Evolutionary conservation across 768 basidiomycete genomes (phyloP).

Genomic region (Favolaschia claudopus): DNA sequence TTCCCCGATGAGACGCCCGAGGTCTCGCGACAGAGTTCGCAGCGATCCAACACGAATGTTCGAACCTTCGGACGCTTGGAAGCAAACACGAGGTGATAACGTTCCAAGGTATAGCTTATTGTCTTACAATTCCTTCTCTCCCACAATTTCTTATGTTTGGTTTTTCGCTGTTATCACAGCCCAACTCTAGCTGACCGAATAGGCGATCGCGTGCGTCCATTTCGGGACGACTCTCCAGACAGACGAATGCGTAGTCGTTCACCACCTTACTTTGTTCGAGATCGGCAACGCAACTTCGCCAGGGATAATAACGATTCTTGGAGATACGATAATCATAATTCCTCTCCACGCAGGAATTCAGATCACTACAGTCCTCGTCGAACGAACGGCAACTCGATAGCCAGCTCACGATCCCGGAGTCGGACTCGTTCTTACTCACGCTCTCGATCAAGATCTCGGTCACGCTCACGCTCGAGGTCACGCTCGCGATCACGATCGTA

Average conservation of each 20-base stretch:
- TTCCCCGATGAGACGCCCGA: slow-evolving; percentile 30
- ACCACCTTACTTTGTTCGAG: slow-evolving; percentile 37
- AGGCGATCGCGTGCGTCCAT: slow-evolving; percentile 42
- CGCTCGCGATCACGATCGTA: background rate
- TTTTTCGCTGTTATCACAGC: slow-evolving; percentile 28
- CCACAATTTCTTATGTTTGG: slow-evolving; percentile 23
- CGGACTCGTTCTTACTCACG: slow-evolving; percentile 7
- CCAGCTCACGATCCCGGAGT: too few relatives aligned
- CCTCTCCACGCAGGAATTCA: slow-evolving; percentile 24
- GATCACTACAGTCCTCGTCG: slow-evolving; percentile 5
- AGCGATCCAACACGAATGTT: slow-evolving; percentile 61
- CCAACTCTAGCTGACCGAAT: slow-evolving; percentile 41
- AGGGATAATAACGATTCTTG: slow-evolving; percentile 57
- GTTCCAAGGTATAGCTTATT: slow-evolving; percentile 47
- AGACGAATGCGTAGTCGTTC: slow-evolving; percentile 42
- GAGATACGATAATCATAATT: slow-evolving; percentile 53
- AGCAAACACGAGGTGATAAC: slow-evolving; percentile 60
- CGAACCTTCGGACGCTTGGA: slow-evolving; percentile 79
- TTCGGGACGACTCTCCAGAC: slow-evolving; percentile 46
- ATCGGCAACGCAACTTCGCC: slow-evolving; percentile 59
- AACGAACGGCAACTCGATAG: too few relatives aligned
- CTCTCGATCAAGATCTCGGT: slow-evolving; percentile 18
- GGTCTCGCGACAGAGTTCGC: slow-evolving; percentile 35
- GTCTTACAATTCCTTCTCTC: slow-evolving; percentile 26
- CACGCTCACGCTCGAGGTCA: background rate